Evolutionary conservation across 306 rosid genomes (phyloP).

Genomic region (Lotus japonicus): DNA sequence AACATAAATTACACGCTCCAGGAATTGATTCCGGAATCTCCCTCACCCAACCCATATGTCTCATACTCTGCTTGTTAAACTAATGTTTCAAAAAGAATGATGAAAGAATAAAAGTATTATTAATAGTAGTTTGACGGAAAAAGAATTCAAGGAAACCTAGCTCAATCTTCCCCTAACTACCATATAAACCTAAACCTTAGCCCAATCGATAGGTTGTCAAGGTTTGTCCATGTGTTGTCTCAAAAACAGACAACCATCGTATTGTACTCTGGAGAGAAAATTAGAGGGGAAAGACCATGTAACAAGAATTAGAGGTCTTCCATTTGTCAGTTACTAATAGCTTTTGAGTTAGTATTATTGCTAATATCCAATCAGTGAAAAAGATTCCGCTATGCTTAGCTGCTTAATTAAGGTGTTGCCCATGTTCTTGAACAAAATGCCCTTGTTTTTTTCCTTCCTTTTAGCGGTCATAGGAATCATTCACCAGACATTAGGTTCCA

Average conservation of each 20-base stretch:
- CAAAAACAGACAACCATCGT: slow-evolving; percentile 8
- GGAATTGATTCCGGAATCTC: too few species aligned
- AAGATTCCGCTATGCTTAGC: background rate
- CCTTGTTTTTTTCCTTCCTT: background rate
- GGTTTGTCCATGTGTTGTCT: slow-evolving; percentile 27
- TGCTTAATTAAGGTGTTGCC: slow-evolving; percentile 19
- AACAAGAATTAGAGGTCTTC: background rate
- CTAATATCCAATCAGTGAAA: slow-evolving; percentile 11
- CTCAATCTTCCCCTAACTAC: slow-evolving; percentile 27
- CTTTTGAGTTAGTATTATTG: background rate
- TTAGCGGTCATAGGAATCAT: slow-evolving; percentile 11
- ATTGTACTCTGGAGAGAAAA: slow-evolving; percentile 9
- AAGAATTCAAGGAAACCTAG: slow-evolving; percentile 5
- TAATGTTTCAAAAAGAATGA: background rate
- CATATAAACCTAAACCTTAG: slow-evolving; percentile 25
- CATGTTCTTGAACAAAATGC: background rate
- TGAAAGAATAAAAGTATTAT: background rate
- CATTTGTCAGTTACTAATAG: slow-evolving; percentile 1
- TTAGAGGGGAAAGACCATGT: background rate
- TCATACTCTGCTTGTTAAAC: too few species aligned
- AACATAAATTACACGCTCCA: too few species aligned
- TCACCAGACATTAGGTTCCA: background rate
- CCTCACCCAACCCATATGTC: too few species aligned
- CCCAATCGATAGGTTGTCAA: slow-evolving; percentile 23
- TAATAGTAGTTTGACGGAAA: slow-evolving; percentile 20